Evolutionary conservation across 768 basidiomycete species (phyloP), one percentile per base, ranked within the genome.

Genomic region (Rhodotorula toruloides): DNA sequence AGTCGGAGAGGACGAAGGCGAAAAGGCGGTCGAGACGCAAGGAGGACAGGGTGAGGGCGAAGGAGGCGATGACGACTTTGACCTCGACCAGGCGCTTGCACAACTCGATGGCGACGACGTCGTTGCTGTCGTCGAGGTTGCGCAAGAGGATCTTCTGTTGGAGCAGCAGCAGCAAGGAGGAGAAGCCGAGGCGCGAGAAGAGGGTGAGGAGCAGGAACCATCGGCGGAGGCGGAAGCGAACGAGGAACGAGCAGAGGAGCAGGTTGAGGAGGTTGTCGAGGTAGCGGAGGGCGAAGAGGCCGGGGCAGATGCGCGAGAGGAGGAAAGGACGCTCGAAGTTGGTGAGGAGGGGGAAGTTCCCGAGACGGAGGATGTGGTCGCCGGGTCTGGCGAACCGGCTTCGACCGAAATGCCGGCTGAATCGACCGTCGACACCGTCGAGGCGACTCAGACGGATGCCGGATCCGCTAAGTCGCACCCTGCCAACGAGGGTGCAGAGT

Each of bases 91-190:
- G n/a, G 65, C 65, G 31, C 59, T 64, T 13, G 70, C 62, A 8
- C 55, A 67, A 31, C 55, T 71, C 29, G 70, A 67, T 25, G 53
- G 54, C 14, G 70, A 67, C 40, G 62, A 67, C 32, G 44, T 67
- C 31, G 59, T 46, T 3, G 70, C 70, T 2, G 66, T 58, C 29
- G 57, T 60, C 39, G 70, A 71, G 31, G 70, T 65, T 11, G 65
- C 50, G 29, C 49, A 62, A 65, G 59, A 62, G 56, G 49, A 54
- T 22, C 11, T 31, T n/a, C 25, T 55, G 1, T 25, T 52, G 21
- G 21, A 9, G 39, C 27, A 29, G 44, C 43, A 16, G 19, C 7
- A 29, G 29, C 17, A 39, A 14, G 7, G 40, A 14, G 6, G 25
- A 37, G 39, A 34, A 12, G 46, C 37, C 16, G n/a, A 57, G 40